Evolutionary conservation across 176 grass and related monocot genomes (phyloP), one percentile per base, ranked within the genome.

Genomic region (Ensete glaucum): DNA sequence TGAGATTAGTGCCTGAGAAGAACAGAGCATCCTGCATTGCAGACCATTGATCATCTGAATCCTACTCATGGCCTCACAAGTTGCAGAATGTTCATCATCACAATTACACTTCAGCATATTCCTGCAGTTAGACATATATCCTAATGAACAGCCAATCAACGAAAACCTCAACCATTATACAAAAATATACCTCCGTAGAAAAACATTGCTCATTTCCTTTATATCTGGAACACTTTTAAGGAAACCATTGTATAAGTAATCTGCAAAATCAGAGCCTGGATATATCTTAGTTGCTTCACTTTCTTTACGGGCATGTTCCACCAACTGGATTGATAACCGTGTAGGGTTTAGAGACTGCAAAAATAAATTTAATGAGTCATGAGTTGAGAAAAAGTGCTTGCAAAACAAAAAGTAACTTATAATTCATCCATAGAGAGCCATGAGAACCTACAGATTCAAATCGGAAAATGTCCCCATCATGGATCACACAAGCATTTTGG

Each of bases 401-500:
- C 16, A 70, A 69, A 69, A 50, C 16, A 70, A 70, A 50, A 16
- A 50, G 14, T 51, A 50, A 15, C 11, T 70, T 3, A 50, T 48
- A 52, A 10, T 53, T 25, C 2, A 20, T 16, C 51, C 14, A 55
- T 27, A 55, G 21, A 56, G 26, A 56, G 0, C 9, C 53, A 55
- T 17, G 52, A 73, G 20, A 78, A 57, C 95, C 73, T 91, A 99
- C 95, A 81, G 82, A 87, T 89, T 91, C 88, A 74, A 99, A 93
- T 56, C 90, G 88, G 67, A 94, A 99, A 54, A 99, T 89, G 82
- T 81, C 93, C 73, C 90, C 88, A 1, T 99, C 90, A 89, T 94
- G 90, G 55, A 99, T 85, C 2, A 89, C 88, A 49, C 90, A 86
- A 7, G 90, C 90, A 84, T 99, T 94, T 89, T 91, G 86, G 78